Base-by-base conservation (phyloP, 345 rosid genomes). In the Camelina laxa region DNA sequence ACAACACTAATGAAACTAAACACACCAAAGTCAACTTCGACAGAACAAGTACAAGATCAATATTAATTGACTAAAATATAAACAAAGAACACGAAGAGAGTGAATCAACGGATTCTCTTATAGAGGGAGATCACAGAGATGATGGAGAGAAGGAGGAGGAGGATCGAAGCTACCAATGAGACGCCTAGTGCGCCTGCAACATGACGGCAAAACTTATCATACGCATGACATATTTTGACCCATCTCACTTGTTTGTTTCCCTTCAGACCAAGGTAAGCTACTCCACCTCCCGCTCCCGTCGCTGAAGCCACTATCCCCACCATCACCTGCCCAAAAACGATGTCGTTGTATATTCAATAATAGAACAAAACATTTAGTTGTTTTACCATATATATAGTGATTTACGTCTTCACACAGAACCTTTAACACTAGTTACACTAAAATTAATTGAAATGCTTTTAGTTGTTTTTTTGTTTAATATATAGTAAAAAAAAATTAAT, bases 301-400 rank as follows among this genome's bases (percentile, higher is more conserved):
- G 93, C 97, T 17, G 99, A 85, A 4, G 92, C 92, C 30, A 89
- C 90, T 62, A 95, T 31, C 53, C 97, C 97, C 56, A 92, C 49
- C 79, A 92, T 75, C 77, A 93, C 42, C 98, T 93, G 47, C 22
- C 47, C 50, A 48, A 57, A 20, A 41, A 14, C 5, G 19, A 33
- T 44, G 10, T 60, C 27, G 16, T 76, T 45, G 17, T 7, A 2
- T 24, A 21, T 51, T 39, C 51, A 75, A 42, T 67, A 51, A 45
- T 16, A 9, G 20, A 35, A 31, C 62, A 3, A 24, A 54, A 54
- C 58, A 49, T 17, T n/a, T 7, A 47, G 19, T 45, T 45, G 51
- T 47, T 47, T 45, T 39, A 42, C 48, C 48, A 13, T 42, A 42
- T 4, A 13, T 42, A 42, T 4, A 13, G 45, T 42, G 47, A 42